These are phyloP conservation scores for Adansonia gregorii DNA, from an alignment of 441 rosid genomes.

Conservation along the genomic window DNA sequence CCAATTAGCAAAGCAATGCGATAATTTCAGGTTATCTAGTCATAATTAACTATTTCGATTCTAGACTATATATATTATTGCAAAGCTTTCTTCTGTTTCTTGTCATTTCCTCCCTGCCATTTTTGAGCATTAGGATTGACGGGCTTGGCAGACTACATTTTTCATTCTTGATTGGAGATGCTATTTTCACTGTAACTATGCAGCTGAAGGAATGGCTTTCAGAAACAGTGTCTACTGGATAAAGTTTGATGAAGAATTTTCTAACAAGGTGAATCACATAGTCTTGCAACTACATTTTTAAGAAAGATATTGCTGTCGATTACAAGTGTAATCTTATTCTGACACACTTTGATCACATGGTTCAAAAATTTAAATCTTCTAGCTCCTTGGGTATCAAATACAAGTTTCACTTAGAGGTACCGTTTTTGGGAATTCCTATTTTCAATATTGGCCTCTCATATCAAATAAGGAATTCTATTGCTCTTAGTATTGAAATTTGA, in stretches of 20 bases:
- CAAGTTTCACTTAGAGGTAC: slow-evolving; percentile 92
- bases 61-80: not conserved
- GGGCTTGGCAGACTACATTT: slow-evolving; percentile 22
- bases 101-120: not conserved
- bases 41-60: not conserved
- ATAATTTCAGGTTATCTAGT: not conserved
- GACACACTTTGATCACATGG: slow-evolving; percentile 31
- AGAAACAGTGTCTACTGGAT: slow-evolving; percentile 90
- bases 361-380: slow-evolving; percentile 79
- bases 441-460: not conserved
- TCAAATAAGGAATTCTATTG: not conserved
- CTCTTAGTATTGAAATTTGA: not conserved
- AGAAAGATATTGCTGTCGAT: not conserved
- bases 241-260: slow-evolving; percentile 75
- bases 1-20: not conserved
- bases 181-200: slow-evolving; percentile 37
- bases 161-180: slow-evolving; percentile 25
- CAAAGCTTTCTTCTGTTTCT: slow-evolving; percentile 9
- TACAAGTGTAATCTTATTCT: not conserved
- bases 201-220: slow-evolving; percentile 74
- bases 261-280: slow-evolving; percentile 60
- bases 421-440: not conserved
- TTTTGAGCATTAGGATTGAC: slow-evolving; percentile 21
- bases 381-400: slow-evolving; percentile 79
- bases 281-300: not conserved